Percentiles rank a stretch among this genome's conserved stretches.
Conservation (phyloP, 1,284 basidiomycete genomes). For the Ceratobasidium sp. region DNA sequence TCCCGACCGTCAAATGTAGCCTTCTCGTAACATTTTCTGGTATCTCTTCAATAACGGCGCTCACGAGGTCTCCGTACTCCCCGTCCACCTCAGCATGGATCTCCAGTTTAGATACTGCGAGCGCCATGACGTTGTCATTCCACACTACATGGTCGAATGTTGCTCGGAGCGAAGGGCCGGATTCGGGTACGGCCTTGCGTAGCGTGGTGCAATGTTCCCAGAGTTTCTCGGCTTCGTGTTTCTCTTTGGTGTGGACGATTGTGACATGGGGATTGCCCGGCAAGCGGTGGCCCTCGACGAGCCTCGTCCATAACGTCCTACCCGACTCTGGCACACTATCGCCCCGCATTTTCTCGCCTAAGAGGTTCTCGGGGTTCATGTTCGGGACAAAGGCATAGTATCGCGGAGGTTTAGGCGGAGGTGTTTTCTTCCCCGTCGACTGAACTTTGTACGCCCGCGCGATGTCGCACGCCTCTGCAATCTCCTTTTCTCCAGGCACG, state of each 20-base stretch:
- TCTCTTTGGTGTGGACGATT: conserved; percentile 76
- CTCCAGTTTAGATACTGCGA: conserved; percentile 69
- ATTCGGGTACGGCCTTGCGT: conserved; percentile 54
- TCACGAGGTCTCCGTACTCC: conserved; percentile 56
- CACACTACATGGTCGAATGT: conserved; percentile 75
- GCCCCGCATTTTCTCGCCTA: conserved; percentile 57
- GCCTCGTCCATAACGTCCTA: conserved; percentile 62
- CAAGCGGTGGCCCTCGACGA: conserved; percentile 66
- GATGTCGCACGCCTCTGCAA: conserved; percentile 68
- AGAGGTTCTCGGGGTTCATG: conserved; percentile 65
- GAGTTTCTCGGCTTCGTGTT: conserved; percentile 62
- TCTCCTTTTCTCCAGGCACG: conserved; percentile 65
- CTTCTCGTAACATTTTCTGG: conserved; percentile 61
- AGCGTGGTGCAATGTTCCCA: conserved; percentile 75
- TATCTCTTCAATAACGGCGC: conserved; percentile 64
- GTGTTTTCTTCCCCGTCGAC: conserved; percentile 53
- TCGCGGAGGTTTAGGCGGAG: conserved; percentile 56
- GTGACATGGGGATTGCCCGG: conserved; percentile 83
- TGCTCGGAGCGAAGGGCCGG: conserved; percentile 69
- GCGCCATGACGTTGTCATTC: conserved; percentile 83
- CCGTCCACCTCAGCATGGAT: conserved; percentile 55
- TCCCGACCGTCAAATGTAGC: conserved; percentile 93
- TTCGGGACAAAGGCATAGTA: conserved; percentile 86
- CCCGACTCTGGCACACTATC: conserved; percentile 53
- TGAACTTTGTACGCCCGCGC: conserved; percentile 64